Percentiles rank a stretch among this genome's conserved stretches.
Evolutionary conservation across 2,329 filamentous ascomycete genomes (phyloP).

Genomic region (Simplicillium aogashimaense): DNA sequence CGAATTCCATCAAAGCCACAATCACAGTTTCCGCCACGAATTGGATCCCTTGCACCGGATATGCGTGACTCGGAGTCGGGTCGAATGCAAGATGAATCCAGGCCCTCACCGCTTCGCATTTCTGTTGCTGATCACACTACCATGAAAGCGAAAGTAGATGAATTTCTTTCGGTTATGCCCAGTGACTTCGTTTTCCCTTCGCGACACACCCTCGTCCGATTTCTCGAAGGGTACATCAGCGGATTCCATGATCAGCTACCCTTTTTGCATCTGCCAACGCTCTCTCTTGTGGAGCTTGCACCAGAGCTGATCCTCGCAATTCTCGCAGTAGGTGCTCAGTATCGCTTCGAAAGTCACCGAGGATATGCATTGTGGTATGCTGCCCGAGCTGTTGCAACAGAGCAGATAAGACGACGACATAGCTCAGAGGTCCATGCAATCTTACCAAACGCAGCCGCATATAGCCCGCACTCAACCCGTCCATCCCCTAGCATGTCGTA

Average conservation of each 20-base stretch:
- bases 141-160: constrained; percentile 49
- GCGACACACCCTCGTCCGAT: constrained; percentile 56
- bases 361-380: constrained; percentile 53
- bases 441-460: constrained; percentile 45
- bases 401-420: constrained; percentile 47
- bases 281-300: constrained; percentile 53
- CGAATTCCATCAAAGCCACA: constrained; percentile 35
- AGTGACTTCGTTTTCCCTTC: constrained; percentile 59
- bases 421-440: constrained; percentile 47
- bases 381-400: constrained; percentile 45
- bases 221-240: constrained; percentile 59
- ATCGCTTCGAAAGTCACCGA: constrained; percentile 50
- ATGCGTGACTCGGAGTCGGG: constrained; percentile 28
- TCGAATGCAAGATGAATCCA: constrained; percentile 16
- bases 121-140: constrained; percentile 43
- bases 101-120: constrained; percentile 33
- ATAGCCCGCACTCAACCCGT: constrained; percentile 49
- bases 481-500: constrained; percentile 48
- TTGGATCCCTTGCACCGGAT: constrained; percentile 44
- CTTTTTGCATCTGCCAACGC: constrained; percentile 58
- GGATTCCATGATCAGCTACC: constrained; percentile 52
- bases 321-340: constrained; percentile 57
- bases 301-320: constrained; percentile 60
- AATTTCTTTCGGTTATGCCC: constrained; percentile 51
- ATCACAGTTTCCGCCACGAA: constrained; percentile 43